Conservation (phyloP, 73 alveolate species). For the Uronychia setigera region DNA sequence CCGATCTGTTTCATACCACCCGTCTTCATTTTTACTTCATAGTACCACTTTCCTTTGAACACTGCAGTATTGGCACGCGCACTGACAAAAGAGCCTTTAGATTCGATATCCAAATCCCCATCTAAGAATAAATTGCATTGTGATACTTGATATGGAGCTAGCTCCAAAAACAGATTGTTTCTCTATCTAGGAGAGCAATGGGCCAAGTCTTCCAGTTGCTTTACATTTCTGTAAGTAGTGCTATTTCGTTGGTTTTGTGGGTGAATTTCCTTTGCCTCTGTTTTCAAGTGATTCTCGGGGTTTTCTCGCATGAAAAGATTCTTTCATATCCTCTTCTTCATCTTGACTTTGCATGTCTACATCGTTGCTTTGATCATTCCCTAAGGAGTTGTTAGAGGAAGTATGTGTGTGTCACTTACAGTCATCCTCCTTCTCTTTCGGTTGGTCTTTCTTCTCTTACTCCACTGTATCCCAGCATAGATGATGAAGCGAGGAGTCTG, state of each 20-base stretch:
- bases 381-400: background rate
- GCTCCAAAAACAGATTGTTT: background rate
- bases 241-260: background rate
- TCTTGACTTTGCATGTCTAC: too few species aligned
- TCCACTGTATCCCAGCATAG: background rate
- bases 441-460: background rate
- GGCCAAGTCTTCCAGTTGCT: background rate
- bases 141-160: background rate
- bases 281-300: background rate
- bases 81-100: conserved; percentile 24
- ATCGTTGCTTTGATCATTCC: too few species aligned
- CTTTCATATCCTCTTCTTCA: background rate
- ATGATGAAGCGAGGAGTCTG: background rate
- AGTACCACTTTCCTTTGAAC: conserved; percentile 74
- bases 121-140: conserved; percentile 3
- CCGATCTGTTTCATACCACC: conserved; percentile 83
- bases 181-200: background rate
- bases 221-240: background rate
- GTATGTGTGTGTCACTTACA: background rate
- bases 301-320: background rate
- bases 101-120: conserved; percentile 17
- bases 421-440: background rate
- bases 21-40: conserved; percentile 72
- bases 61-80: conserved; percentile 72
- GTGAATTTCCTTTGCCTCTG: background rate